Evolutionary conservation across 179 eudicot genomes (phyloP), one percentile per base, ranked within the genome.

Genomic region (Drosera spatulata): DNA sequence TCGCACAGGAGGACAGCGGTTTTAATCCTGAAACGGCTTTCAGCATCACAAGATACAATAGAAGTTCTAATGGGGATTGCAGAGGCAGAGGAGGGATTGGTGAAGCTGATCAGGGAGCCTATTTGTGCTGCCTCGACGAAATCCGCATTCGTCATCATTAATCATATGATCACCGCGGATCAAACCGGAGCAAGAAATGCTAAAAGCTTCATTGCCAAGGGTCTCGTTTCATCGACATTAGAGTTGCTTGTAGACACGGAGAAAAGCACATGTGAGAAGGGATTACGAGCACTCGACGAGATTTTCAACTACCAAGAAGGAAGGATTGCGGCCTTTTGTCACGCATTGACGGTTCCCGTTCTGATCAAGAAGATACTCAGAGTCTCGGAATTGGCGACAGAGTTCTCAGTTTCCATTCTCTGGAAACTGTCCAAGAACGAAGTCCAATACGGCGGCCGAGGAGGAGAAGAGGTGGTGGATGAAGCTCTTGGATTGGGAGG

Each of bases 401-500:
- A 80, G 68, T 78, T 87, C 54, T 62, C 97, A 11, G 85, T 91
- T 8, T 85, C 90, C 0, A 55, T 78, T 0, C 64, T 91, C 0
- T 87, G 83, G 86, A 87, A 80, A 69, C 60, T 91, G 44, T 59
- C 69, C 57, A 77, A 74, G 69, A 56, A 61, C 8, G 88, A 77
- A 52, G 54, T 4, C 13, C 61, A 56, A 22, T 7, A 68, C 69
- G 48, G 77, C 44, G 33, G 69, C 44, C 13, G 63, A 50, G 66
- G 69, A 53, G 50, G 60, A 41, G 77, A 71, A 22, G 79, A 62
- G 11, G 82, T 78, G 11, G 53, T 82, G 56, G 70, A 78, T 11
- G 93, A 87, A 64, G 87, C 89, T 43, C 80, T 90, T 62, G 79
- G 83, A 73, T 82, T 81, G 7, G 97, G 97, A 22, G 97, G 89